Base-by-base conservation (phyloP, 345 rosid species). In the Corymbia maculata region DNA sequence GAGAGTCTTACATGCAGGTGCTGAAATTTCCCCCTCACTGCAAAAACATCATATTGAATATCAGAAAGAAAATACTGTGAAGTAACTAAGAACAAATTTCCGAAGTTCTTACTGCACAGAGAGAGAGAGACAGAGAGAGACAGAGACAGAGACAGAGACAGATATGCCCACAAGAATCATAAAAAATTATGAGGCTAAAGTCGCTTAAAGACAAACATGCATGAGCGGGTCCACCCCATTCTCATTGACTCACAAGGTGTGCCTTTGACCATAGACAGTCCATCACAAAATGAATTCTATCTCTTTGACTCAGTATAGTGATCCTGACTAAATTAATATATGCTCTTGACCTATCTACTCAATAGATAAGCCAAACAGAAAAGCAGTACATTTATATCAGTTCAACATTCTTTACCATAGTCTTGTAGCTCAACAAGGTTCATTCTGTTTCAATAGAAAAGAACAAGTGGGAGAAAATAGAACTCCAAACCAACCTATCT, bases 11-110 rank as follows among this genome's bases (percentile, higher is more conserved):
- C 99, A 98, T 90, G 98, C 90, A 88, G 92, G 92, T 32, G 98
- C 88, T 30, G 96, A 89, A 90, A 97, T 95, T 85, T 97, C 99
- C 47, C 93, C 98, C 89, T 98, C 98, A 91, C 99, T 98, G 95
- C 88, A 75, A 75, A 75, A 42, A 75, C 84, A 75, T 75, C 84
- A 75, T 75, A 75, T 42, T 6, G 84, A 42, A 30, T 22, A 55
- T 44, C 70, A 86, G 30, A 86, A 42, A 64, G 68, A 86, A 86
- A 86, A 45, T 85, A 86, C 51, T 84, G 80, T 66, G 47, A 28
- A 68, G 50, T 16, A 61, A 75, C 61, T 6, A 75, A 75, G 84
- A 75, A 75, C 49, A 75, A 64, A 80, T 88, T 16, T 88, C 75
- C 53, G 16, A 59, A 36, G 28, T 52, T 44, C 53, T 88, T 47